Evolutionary conservation across 2,329 filamentous ascomycete species (phyloP).

Genomic region (Aspergillus intermedius): DNA sequence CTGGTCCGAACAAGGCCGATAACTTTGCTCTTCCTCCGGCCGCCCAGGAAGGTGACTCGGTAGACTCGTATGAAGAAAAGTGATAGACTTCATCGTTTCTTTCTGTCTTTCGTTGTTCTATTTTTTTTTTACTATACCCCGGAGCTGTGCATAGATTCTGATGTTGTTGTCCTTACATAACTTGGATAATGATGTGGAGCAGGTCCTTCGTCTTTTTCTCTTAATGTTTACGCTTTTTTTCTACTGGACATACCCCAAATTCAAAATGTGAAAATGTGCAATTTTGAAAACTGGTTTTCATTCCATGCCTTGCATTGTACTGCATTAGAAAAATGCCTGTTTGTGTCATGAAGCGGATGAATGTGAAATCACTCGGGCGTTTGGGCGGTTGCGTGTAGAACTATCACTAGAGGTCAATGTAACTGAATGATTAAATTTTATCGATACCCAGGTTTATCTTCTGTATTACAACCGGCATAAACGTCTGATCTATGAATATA

Average conservation of each 20-base stretch:
- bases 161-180: background rate
- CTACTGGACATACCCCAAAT: background rate
- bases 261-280: background rate
- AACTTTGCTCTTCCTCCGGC: conserved; percentile 30
- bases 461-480: too few species aligned
- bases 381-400: background rate
- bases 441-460: too few species aligned
- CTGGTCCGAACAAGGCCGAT: conserved; percentile 20
- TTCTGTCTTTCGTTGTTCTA: background rate
- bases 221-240: background rate
- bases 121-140: background rate
- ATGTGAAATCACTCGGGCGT: background rate
- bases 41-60: conserved; percentile 21
- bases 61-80: conserved; percentile 20
- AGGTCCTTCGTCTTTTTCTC: background rate
- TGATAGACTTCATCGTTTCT: background rate
- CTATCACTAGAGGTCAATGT: too few species aligned
- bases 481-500: too few species aligned
- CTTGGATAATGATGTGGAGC: background rate
- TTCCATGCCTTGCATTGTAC: background rate
- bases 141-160: background rate
- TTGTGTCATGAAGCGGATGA: background rate
- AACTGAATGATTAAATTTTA: too few species aligned
- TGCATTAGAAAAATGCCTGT: background rate
- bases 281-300: background rate